phyloP scores from a whole-genome alignment of 805 yeast species.

The Pichia manshurica region DNA sequence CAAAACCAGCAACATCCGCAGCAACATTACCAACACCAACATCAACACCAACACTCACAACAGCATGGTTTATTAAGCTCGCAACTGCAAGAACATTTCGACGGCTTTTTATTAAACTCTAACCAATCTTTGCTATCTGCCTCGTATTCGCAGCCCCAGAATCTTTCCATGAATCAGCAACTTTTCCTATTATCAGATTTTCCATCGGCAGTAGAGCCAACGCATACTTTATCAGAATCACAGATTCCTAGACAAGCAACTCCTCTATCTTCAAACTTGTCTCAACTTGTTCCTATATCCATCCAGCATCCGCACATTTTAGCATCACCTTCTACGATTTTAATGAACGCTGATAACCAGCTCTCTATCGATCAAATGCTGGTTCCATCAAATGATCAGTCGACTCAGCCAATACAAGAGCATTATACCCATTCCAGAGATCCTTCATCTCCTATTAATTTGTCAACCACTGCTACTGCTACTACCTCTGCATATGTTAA shows the following conservation, averaged over 20 bases:
- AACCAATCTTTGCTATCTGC: slow-evolving; percentile 1
- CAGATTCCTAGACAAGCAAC: background rate
- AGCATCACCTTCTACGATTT: slow-evolving; percentile 1
- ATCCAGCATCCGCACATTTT: background rate
- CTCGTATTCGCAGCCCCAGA: background rate
- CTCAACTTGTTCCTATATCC: slow-evolving; percentile 8
- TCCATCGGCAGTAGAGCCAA: slow-evolving; percentile 11
- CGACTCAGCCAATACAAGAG: background rate
- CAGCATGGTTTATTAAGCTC: background rate
- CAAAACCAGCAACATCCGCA: background rate
- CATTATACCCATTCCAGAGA: background rate
- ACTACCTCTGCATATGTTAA: background rate
- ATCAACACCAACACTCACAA: background rate
- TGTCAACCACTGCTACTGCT: background rate
- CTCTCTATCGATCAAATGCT: background rate
- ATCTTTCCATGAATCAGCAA: slow-evolving; percentile 1
- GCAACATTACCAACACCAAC: background rate
- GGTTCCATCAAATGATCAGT: background rate
- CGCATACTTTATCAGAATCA: background rate
- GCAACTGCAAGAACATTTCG: background rate
- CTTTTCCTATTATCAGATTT: slow-evolving; percentile 8
- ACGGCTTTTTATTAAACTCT: background rate
- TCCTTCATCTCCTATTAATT: background rate
- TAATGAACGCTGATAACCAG: slow-evolving; percentile 5
- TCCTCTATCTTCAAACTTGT: background rate